phyloP scores from a whole-genome alignment of 2,329 filamentous ascomycete species.

The Volutella citrinella region DNA sequence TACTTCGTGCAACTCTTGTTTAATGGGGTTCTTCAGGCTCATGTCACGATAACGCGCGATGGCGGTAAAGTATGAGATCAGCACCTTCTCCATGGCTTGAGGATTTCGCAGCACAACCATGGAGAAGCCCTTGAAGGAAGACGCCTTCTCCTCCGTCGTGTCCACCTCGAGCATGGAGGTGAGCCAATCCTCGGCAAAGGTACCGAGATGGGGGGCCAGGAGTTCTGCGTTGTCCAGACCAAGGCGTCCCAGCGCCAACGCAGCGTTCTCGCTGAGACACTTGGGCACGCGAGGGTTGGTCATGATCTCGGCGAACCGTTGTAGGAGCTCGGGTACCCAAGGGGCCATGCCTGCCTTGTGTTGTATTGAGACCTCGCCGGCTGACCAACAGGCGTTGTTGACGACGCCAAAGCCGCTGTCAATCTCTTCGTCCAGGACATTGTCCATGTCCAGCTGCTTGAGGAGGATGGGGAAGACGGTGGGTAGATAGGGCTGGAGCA shows the following conservation, averaged over 20 bases:
- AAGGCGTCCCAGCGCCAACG: slow-evolving; percentile 84
- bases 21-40: slow-evolving; percentile 56
- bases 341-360: slow-evolving; percentile 71
- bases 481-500: slow-evolving; percentile 71
- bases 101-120: slow-evolving; percentile 83
- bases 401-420: slow-evolving; percentile 87
- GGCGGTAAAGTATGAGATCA: slow-evolving; percentile 77
- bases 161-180: slow-evolving; percentile 79
- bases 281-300: slow-evolving; percentile 81
- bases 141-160: slow-evolving; percentile 89
- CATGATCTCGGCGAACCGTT: slow-evolving; percentile 77
- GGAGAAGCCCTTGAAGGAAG: slow-evolving; percentile 88
- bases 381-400: slow-evolving; percentile 98
- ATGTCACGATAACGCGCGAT: slow-evolving; percentile 77
- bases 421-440: slow-evolving; percentile 72
- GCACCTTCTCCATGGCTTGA: slow-evolving; percentile 82
- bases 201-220: slow-evolving; percentile 74
- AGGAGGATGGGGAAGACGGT: slow-evolving; percentile 79
- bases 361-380: slow-evolving; percentile 85
- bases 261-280: slow-evolving; percentile 89
- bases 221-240: slow-evolving; percentile 75
- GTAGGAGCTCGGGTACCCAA: slow-evolving; percentile 74
- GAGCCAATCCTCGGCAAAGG: slow-evolving; percentile 81
- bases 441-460: slow-evolving; percentile 80
- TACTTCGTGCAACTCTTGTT: slow-evolving; percentile 64